Percentiles rank a stretch among this genome's conserved stretches.
Conservation (phyloP, 495 filamentous ascomycete genomes). For the Evernia prunastri region DNA sequence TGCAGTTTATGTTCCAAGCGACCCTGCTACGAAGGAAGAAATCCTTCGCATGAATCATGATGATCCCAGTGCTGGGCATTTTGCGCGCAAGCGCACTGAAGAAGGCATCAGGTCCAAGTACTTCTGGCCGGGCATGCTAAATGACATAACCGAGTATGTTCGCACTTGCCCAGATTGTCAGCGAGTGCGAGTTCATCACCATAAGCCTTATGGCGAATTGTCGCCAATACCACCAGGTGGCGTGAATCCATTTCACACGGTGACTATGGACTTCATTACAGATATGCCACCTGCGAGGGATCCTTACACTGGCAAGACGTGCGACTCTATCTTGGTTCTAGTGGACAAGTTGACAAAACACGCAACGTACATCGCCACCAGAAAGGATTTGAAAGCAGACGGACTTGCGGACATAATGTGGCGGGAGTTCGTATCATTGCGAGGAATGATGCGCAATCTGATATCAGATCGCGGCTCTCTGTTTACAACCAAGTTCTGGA, state of each 20-base stretch:
- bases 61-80: not conserved
- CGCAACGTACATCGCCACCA: slow-evolving; percentile 11
- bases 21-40: not conserved
- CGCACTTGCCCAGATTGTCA: not conserved
- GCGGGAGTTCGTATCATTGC: not conserved
- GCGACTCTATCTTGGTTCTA: slow-evolving; percentile 23
- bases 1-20: not conserved
- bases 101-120: not conserved
- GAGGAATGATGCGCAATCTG: not conserved
- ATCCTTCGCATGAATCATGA: not conserved
- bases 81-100: not conserved
- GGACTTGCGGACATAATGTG: slow-evolving; percentile 7
- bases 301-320: not conserved
- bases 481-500: slow-evolving; percentile 23
- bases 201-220: not conserved
- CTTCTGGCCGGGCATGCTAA: too few relatives aligned
- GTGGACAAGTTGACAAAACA: slow-evolving; percentile 22
- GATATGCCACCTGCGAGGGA: slow-evolving; percentile 9
- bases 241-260: not conserved
- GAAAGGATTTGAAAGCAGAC: not conserved
- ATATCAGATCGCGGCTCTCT: slow-evolving; percentile 11
- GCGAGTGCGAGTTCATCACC: not conserved
- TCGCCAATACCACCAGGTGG: not conserved
- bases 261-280: slow-evolving; percentile 24
- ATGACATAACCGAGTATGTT: too few relatives aligned